Evolutionary conservation across 2,329 filamentous ascomycete species (phyloP).

Genomic region (Alternaria ethzedia): DNA sequence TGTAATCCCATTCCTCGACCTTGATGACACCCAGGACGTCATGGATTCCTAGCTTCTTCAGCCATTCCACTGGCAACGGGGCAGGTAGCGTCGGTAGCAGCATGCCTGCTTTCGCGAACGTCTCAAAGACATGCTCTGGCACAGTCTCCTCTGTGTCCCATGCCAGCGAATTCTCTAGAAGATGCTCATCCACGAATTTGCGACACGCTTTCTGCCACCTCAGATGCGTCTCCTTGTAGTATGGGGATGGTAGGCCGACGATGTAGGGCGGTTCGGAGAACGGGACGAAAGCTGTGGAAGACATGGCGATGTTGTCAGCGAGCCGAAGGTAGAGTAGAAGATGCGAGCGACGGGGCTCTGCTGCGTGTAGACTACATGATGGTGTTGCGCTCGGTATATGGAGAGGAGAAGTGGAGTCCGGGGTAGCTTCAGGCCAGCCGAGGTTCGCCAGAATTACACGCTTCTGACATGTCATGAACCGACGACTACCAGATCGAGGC

Average conservation of each 20-base stretch:
- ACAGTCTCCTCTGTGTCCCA: conserved; percentile 73
- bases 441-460: conserved; percentile 5
- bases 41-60: conserved; percentile 69
- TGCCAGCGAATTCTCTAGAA: conserved; percentile 68
- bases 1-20: conserved; percentile 76
- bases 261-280: conserved; percentile 78
- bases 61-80: conserved; percentile 71
- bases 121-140: conserved; percentile 67
- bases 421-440: conserved; percentile 8
- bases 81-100: conserved; percentile 73
- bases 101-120: conserved; percentile 71
- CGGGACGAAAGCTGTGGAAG: conserved; percentile 56
- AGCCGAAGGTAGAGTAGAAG: not conserved
- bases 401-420: conserved; percentile 6
- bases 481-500: not conserved
- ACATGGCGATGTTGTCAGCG: conserved; percentile 27
- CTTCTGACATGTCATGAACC: conserved; percentile 3
- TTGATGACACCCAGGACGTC: conserved; percentile 70
- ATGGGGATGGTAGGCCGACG: conserved; percentile 71
- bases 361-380: not conserved
- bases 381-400: conserved; percentile 4
- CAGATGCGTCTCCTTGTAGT: conserved; percentile 70
- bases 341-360: not conserved
- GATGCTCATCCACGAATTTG: conserved; percentile 68
- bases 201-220: conserved; percentile 72